Conservation (phyloP, 2,329 filamentous ascomycete genomes). For the Stagonosporopsis rhizophila region DNA sequence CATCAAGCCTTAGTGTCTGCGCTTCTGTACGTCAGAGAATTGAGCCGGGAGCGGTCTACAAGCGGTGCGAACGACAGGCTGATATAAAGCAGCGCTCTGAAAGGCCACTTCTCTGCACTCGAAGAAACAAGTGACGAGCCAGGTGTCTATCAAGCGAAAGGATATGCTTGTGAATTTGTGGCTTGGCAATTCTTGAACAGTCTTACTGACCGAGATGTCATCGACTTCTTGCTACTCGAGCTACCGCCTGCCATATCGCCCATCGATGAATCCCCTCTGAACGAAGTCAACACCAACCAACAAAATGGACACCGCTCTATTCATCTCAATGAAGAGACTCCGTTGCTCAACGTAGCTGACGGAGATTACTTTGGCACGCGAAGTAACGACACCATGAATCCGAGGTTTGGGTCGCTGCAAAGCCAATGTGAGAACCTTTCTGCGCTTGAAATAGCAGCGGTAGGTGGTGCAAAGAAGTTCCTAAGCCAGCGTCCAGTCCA, state of each 20-base stretch:
- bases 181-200: slow-evolving; percentile 79
- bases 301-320: slow-evolving; percentile 23
- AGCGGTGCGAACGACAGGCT: slow-evolving; percentile 9
- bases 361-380: slow-evolving; percentile 34
- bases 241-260: slow-evolving; percentile 57
- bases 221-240: slow-evolving; percentile 77
- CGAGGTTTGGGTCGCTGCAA: slow-evolving; percentile 67
- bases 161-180: slow-evolving; percentile 79
- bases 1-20: slow-evolving; percentile 76
- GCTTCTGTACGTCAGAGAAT: slow-evolving; percentile 65
- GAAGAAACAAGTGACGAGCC: slow-evolving; percentile 66
- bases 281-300: slow-evolving; percentile 2
- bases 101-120: slow-evolving; percentile 73
- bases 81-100: slow-evolving; percentile 65
- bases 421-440: slow-evolving; percentile 80
- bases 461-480: slow-evolving; percentile 84
- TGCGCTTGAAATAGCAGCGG: slow-evolving; percentile 83
- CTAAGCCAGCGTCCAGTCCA: slow-evolving; percentile 81
- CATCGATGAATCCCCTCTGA: slow-evolving; percentile 22
- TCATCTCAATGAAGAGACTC: slow-evolving; percentile 32
- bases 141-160: slow-evolving; percentile 71
- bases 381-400: slow-evolving; percentile 39
- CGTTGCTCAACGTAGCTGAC: slow-evolving; percentile 31
- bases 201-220: slow-evolving; percentile 74
- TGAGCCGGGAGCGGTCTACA: background rate